Percentiles rank a stretch among this genome's conserved stretches.
These are phyloP conservation scores for Neurospora sp. DNA, from an alignment of 2,329 filamentous ascomycete species.

Conservation along the genomic window DNA sequence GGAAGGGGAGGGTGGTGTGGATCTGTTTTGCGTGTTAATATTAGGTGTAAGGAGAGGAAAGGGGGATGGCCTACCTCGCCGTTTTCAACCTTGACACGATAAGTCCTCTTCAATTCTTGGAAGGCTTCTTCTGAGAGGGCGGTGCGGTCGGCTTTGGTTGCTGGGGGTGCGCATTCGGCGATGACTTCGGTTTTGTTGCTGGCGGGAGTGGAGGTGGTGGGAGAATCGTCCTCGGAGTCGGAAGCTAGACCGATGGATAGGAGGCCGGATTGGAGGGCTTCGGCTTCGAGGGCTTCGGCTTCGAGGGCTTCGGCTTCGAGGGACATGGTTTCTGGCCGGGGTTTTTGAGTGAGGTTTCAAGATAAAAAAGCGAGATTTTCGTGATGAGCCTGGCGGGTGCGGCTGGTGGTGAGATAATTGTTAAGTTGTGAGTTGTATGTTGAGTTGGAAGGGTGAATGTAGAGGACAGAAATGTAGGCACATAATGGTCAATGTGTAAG, in stretches of 20 bases:
- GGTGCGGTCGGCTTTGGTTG: slow-evolving; percentile 16
- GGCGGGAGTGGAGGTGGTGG: background rate
- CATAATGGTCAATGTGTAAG: too few species aligned
- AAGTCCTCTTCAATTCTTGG: slow-evolving; percentile 33
- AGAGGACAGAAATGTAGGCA: too few species aligned
- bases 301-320: slow-evolving; percentile 19
- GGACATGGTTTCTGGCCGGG: slow-evolving; percentile 21
- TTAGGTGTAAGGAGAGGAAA: too few species aligned
- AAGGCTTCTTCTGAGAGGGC: slow-evolving; percentile 42
- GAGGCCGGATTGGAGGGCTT: slow-evolving; percentile 24
- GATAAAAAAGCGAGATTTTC: background rate
- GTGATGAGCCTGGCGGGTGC: background rate
- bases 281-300: slow-evolving; percentile 17
- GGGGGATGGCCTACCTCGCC: slow-evolving; percentile 33
- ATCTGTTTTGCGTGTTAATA: too few species aligned
- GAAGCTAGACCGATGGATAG: slow-evolving; percentile 29
- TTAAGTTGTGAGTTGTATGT: too few species aligned
- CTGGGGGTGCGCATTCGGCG: background rate
- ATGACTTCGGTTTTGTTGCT: background rate
- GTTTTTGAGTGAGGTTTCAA: background rate
- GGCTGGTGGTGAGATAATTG: too few species aligned
- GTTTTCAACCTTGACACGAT: slow-evolving; percentile 42
- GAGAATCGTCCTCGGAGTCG: slow-evolving; percentile 21
- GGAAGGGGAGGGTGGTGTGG: too few species aligned
- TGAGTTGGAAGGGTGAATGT: too few species aligned